phyloP scores from a whole-genome alignment of 345 rosid species.

The Moricandia arvensis region DNA sequence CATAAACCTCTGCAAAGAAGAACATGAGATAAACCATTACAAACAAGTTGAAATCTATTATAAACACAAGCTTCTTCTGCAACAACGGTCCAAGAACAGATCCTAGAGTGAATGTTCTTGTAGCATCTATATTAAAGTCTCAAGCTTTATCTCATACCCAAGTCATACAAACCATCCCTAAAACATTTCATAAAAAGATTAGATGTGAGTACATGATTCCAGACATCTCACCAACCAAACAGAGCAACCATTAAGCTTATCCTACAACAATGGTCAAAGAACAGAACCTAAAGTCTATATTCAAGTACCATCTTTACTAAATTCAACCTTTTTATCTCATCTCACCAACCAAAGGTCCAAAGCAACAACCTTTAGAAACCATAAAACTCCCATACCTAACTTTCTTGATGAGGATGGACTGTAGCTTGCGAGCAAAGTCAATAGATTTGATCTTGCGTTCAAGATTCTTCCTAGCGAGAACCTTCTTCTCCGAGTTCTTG shows the following conservation, averaged over 20 bases:
- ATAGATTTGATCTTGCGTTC: slow-evolving; percentile 64
- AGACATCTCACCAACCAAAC: background rate
- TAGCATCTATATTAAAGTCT: background rate
- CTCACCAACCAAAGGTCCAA: background rate
- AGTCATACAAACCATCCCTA: background rate
- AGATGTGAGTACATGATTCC: background rate
- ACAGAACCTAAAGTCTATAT: background rate
- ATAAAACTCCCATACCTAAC: slow-evolving; percentile 45
- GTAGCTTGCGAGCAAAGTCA: slow-evolving; percentile 76
- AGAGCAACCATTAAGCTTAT: background rate
- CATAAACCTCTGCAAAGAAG: slow-evolving; percentile 35
- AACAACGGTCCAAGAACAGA: background rate
- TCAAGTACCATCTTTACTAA: too few species aligned
- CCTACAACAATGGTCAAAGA: background rate
- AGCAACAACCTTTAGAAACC: background rate
- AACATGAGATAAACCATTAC: slow-evolving; percentile 8
- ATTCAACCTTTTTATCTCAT: too few species aligned
- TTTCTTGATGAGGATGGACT: slow-evolving; percentile 69
- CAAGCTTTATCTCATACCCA: background rate
- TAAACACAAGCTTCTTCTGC: background rate
- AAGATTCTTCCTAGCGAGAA: slow-evolving; percentile 75
- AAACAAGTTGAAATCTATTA: background rate
- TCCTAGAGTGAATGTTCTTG: background rate
- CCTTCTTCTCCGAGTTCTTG: slow-evolving; percentile 93
- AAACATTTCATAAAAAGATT: background rate